A percentile compares a stretch with the other conserved stretches of the same genome.
These are phyloP conservation scores for Canavalia gladiata DNA, from an alignment of 306 rosid species.

Conservation along the genomic window DNA sequence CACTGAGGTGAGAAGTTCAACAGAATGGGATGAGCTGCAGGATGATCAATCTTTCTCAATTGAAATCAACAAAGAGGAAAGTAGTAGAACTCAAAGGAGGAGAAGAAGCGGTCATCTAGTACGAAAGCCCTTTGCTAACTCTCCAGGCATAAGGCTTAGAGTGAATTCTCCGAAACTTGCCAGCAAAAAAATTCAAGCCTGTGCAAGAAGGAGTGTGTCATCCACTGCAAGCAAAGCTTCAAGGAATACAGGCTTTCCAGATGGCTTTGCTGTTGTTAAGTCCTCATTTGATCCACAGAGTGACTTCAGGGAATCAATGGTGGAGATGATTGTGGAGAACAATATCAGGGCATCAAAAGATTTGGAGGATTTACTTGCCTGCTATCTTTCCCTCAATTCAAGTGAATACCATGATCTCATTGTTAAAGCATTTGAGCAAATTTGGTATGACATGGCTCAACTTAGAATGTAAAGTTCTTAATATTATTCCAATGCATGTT, in stretches of 20 bases:
- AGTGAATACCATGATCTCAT: slow-evolving; percentile 80
- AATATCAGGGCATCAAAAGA: slow-evolving; percentile 75
- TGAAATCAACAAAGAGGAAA: slow-evolving; percentile 55
- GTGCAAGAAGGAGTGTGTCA: slow-evolving; percentile 68
- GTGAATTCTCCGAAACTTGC: slow-evolving; percentile 76
- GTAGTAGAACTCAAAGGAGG: slow-evolving; percentile 51
- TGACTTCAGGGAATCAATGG: slow-evolving; percentile 90
- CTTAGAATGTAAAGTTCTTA: slow-evolving; percentile 53
- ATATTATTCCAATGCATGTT: slow-evolving; percentile 45
- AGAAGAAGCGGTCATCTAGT: slow-evolving; percentile 33
- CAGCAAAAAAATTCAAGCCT: slow-evolving; percentile 64
- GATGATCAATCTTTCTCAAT: slow-evolving; percentile 46
- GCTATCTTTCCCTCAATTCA: slow-evolving; percentile 86
- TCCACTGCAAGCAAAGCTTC: slow-evolving; percentile 43
- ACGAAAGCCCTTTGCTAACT: slow-evolving; percentile 54
- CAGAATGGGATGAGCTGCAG: slow-evolving; percentile 51
- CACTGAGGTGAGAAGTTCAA: slow-evolving; percentile 48
- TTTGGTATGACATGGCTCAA: slow-evolving; percentile 83
- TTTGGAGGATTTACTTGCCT: slow-evolving; percentile 93
- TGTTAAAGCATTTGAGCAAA: slow-evolving; percentile 92
- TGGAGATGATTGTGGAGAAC: slow-evolving; percentile 94
- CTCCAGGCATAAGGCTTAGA: slow-evolving; percentile 73
- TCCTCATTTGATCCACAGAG: slow-evolving; percentile 80
- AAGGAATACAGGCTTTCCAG: slow-evolving; percentile 61
- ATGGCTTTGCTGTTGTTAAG: slow-evolving; percentile 85